A percentile compares a stretch with the other conserved stretches of the same genome.
phyloP scores from a whole-genome alignment of 2,329 filamentous ascomycete species.

The Aspergillus sp. region DNA sequence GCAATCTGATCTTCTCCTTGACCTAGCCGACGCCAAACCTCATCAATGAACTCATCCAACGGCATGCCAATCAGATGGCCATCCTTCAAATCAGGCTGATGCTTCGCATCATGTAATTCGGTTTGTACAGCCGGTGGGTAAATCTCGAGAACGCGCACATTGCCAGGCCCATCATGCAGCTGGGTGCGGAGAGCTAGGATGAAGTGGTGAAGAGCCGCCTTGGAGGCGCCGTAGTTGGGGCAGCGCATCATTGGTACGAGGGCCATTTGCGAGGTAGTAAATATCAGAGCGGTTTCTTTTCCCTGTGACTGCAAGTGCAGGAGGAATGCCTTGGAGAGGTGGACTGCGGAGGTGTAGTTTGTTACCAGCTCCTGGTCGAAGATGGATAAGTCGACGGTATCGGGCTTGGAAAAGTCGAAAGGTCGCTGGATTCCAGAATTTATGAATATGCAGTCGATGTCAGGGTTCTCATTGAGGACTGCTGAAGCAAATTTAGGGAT shows the following conservation, averaged over 20 bases:
- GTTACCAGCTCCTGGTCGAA: slow-evolving; percentile 50
- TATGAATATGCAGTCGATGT: slow-evolving; percentile 54
- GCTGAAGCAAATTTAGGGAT: slow-evolving; percentile 22
- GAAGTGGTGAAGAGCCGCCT: slow-evolving; percentile 57
- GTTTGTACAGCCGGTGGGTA: slow-evolving; percentile 59
- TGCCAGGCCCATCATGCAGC: slow-evolving; percentile 39
- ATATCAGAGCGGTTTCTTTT: slow-evolving; percentile 45
- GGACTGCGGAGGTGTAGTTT: slow-evolving; percentile 52
- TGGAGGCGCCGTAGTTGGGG: slow-evolving; percentile 56
- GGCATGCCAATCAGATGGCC: slow-evolving; percentile 56
- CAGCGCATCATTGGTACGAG: slow-evolving; percentile 50
- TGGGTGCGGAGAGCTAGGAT: slow-evolving; percentile 54
- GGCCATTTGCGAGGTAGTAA: slow-evolving; percentile 53
- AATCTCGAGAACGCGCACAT: slow-evolving; percentile 56
- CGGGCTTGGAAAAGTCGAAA: slow-evolving; percentile 51
- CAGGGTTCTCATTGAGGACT: slow-evolving; percentile 45
- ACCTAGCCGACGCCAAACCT: slow-evolving; percentile 48
- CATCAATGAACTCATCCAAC: slow-evolving; percentile 51
- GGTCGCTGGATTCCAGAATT: slow-evolving; percentile 56
- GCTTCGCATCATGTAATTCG: slow-evolving; percentile 56
- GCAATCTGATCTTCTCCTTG: slow-evolving; percentile 54
- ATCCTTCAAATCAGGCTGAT: slow-evolving; percentile 55
- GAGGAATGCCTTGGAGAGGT: slow-evolving; percentile 52
- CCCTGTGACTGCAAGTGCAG: slow-evolving; percentile 50
- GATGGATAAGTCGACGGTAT: slow-evolving; percentile 45